phyloP scores from a whole-genome alignment of 352 stramenopile species.

The Pythium chondricola region DNA sequence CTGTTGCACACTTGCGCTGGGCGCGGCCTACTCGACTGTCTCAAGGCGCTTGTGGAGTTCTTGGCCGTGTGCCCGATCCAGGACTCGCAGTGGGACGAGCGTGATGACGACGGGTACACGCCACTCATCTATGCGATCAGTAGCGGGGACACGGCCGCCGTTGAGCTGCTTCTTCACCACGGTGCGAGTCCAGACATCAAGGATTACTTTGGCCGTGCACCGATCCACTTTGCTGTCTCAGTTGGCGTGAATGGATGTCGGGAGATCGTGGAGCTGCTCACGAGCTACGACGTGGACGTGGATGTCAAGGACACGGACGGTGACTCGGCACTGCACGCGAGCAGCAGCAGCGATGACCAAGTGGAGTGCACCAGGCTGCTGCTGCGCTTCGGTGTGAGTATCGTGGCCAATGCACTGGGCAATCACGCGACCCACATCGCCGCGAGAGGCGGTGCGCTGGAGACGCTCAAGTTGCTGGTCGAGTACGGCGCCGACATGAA shows the following conservation, averaged over 20 bases:
- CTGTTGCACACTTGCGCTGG: slow-evolving; percentile 62
- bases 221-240: slow-evolving; percentile 61
- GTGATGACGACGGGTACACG: slow-evolving; percentile 70
- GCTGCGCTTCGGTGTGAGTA: slow-evolving; percentile 43
- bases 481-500: slow-evolving; percentile 83
- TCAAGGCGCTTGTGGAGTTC: slow-evolving; percentile 41
- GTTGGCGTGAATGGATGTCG: slow-evolving; percentile 11
- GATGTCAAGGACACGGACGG: slow-evolving; percentile 66
- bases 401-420: slow-evolving; percentile 50
- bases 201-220: slow-evolving; percentile 58
- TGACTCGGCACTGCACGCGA: slow-evolving; percentile 58
- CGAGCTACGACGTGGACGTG: slow-evolving; percentile 64
- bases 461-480: slow-evolving; percentile 60
- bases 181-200: slow-evolving; percentile 49
- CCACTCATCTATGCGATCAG: slow-evolving; percentile 74
- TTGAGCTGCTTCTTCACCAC: slow-evolving; percentile 47
- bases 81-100: slow-evolving; percentile 1
- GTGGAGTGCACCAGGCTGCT: slow-evolving; percentile 52
- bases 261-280: slow-evolving; percentile 48
- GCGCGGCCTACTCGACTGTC: slow-evolving; percentile 45
- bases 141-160: slow-evolving; percentile 40
- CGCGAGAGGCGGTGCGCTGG: slow-evolving; percentile 47
- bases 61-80: slow-evolving; percentile 23
- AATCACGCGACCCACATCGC: slow-evolving; percentile 76
- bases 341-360: slow-evolving; percentile 39